Conservation (phyloP, 2,329 filamentous ascomycete species). For the Seiridium cupressi region DNA sequence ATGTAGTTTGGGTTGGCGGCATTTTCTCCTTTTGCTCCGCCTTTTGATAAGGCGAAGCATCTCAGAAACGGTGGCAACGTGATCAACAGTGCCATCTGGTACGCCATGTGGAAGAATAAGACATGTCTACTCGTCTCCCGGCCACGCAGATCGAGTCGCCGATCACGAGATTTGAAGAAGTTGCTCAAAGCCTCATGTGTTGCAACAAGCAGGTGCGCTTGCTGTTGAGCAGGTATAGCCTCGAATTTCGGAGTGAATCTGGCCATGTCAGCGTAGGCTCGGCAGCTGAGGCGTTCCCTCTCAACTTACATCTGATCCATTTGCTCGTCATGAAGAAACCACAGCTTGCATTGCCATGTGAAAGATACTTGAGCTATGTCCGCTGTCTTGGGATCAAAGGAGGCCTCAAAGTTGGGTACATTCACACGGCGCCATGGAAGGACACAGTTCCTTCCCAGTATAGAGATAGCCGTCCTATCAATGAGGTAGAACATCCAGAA, state of each 20-base stretch:
- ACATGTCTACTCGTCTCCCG: constrained; percentile 12
- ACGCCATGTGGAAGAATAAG: constrained; percentile 14
- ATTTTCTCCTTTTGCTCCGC: not conserved
- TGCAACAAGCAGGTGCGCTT: constrained; percentile 13
- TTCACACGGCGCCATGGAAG: constrained; percentile 15
- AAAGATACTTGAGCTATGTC: constrained; percentile 12
- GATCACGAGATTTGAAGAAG: constrained; percentile 13
- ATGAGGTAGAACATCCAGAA: constrained; percentile 19
- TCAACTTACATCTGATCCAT: constrained; percentile 16
- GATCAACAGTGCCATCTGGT: constrained; percentile 15
- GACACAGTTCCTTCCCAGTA: constrained; percentile 14
- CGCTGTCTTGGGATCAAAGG: constrained; percentile 9
- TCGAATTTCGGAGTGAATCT: constrained; percentile 15
- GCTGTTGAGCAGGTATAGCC: constrained; percentile 13
- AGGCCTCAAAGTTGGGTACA: constrained; percentile 12
- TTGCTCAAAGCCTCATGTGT: constrained; percentile 14
- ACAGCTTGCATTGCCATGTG: constrained; percentile 15
- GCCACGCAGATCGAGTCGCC: constrained; percentile 9
- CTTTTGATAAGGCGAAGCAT: constrained; percentile 9
- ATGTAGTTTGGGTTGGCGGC: constrained; percentile 7
- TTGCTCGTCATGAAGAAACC: constrained; percentile 16
- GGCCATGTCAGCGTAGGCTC: not conserved
- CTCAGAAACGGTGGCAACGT: constrained; percentile 15
- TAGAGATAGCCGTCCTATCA: constrained; percentile 15
- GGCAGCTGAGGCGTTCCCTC: not conserved